These are phyloP conservation scores for Dendrobium nobile DNA, from an alignment of 106 monocot genomes.

Conservation along the genomic window DNA sequence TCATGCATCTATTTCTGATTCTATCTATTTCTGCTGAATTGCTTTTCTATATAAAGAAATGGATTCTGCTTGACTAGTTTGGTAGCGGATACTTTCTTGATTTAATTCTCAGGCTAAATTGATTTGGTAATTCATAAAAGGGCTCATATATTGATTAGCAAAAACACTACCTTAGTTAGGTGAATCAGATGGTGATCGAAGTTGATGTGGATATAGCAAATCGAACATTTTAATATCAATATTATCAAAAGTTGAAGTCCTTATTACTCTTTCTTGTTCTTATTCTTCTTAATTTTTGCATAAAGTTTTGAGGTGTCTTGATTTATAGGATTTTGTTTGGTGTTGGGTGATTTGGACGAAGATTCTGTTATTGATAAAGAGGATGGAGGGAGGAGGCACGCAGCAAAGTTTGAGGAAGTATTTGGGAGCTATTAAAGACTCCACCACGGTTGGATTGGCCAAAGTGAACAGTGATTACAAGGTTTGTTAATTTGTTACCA, in stretches of 20 bases:
- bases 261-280: too few species aligned
- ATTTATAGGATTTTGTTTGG: neutral
- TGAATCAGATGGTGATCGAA: neutral
- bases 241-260: neutral
- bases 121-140: neutral
- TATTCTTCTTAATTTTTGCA: neutral
- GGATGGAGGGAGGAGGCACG: slow-evolving; percentile 51
- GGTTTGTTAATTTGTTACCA: slow-evolving; percentile 19
- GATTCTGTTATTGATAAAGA: slow-evolving; percentile 6
- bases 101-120: neutral
- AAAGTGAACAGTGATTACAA: slow-evolving; percentile 97
- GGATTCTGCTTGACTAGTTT: neutral
- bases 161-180: neutral
- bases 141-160: neutral
- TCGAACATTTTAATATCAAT: neutral
- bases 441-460: slow-evolving; percentile 79
- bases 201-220: neutral
- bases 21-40: neutral
- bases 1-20: neutral
- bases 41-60: neutral
- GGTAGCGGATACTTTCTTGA: neutral
- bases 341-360: neutral
- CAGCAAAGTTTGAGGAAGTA: slow-evolving; percentile 73
- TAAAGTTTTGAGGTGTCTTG: neutral
- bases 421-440: slow-evolving; percentile 84